phyloP scores from a whole-genome alignment of 2,329 filamentous ascomycete genomes.

The Stagonosporopsis vannaccii region DNA sequence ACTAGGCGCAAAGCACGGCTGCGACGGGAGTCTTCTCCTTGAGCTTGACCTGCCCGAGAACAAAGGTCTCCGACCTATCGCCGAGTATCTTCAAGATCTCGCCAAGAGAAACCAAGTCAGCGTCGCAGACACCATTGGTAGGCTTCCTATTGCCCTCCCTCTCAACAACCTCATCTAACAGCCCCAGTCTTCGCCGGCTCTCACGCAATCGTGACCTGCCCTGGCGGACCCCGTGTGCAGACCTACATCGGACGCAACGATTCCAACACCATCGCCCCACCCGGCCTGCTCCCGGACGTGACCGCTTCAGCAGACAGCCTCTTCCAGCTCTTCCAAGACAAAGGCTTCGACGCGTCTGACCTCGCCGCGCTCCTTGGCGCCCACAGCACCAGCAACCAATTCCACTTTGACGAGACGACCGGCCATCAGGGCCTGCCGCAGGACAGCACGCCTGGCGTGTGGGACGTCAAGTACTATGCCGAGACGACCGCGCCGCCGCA shows the following conservation, averaged over 20 bases:
- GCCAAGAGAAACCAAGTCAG: constrained; percentile 44
- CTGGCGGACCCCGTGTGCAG: constrained; percentile 18
- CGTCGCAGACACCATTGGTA: constrained; percentile 16
- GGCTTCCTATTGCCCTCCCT: background rate
- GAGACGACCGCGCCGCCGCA: constrained; percentile 33
- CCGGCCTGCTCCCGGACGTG: constrained; percentile 14
- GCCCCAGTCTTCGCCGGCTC: constrained; percentile 24
- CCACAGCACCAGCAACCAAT: constrained; percentile 31
- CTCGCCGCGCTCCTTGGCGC: constrained; percentile 40
- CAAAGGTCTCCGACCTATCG: constrained; percentile 52
- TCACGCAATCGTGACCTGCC: constrained; percentile 25
- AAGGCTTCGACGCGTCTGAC: constrained; percentile 33
- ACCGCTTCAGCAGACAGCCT: constrained; percentile 20
- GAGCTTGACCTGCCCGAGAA: constrained; percentile 43
- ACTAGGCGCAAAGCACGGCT: constrained; percentile 22
- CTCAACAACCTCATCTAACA: background rate
- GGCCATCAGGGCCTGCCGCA: constrained; percentile 22
- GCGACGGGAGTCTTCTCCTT: constrained; percentile 26
- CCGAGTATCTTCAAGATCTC: constrained; percentile 43
- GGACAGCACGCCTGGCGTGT: constrained; percentile 34
- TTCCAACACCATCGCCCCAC: constrained; percentile 13
- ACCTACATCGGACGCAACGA: constrained; percentile 27
- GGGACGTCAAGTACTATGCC: constrained; percentile 38
- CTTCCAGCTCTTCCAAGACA: constrained; percentile 29
- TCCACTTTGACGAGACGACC: constrained; percentile 22